Evolutionary conservation across 305 asterid genomes (phyloP).

Genomic region (Ruellia speciosa): DNA sequence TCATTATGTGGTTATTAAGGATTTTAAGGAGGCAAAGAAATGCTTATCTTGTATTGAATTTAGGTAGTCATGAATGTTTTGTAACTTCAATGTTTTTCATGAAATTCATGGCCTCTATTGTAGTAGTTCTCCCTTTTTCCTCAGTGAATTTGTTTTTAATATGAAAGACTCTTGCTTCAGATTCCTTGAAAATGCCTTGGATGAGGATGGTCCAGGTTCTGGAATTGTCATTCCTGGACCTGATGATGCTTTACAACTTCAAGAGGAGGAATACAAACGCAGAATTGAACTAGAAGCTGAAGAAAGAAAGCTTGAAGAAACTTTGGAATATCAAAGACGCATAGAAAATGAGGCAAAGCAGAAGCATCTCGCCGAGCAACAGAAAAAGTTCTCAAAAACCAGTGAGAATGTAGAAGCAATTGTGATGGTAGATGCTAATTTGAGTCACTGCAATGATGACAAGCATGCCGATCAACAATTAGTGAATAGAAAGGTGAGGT

Average conservation of each 20-base stretch:
- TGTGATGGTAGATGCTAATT: conserved; percentile 26
- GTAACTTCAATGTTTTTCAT: neutral
- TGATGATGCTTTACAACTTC: conserved; percentile 40
- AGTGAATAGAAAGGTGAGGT: conserved; percentile 35
- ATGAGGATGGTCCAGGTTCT: conserved; percentile 35
- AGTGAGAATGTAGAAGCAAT: conserved; percentile 32
- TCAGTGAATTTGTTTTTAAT: neutral
- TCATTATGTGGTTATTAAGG: neutral
- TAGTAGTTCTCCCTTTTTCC: neutral
- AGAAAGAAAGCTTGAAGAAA: conserved; percentile 96
- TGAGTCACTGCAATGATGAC: conserved; percentile 29
- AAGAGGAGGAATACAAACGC: conserved; percentile 61
- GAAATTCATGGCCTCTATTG: neutral
- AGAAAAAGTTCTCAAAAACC: conserved; percentile 29
- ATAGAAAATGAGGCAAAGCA: conserved; percentile 90
- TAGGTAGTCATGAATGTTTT: neutral
- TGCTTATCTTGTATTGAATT: neutral
- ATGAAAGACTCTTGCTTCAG: conserved; percentile 36
- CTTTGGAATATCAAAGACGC: conserved; percentile 85
- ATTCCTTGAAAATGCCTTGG: conserved; percentile 38
- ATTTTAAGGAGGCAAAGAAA: neutral
- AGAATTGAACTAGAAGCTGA: conserved; percentile 86
- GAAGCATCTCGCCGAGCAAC: conserved; percentile 79
- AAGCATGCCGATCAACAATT: conserved; percentile 32
- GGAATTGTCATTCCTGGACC: conserved; percentile 30